Percentiles rank a stretch among this genome's conserved stretches.
Evolutionary conservation across 306 rosid species (phyloP).

Genomic region (Castanea crenata): DNA sequence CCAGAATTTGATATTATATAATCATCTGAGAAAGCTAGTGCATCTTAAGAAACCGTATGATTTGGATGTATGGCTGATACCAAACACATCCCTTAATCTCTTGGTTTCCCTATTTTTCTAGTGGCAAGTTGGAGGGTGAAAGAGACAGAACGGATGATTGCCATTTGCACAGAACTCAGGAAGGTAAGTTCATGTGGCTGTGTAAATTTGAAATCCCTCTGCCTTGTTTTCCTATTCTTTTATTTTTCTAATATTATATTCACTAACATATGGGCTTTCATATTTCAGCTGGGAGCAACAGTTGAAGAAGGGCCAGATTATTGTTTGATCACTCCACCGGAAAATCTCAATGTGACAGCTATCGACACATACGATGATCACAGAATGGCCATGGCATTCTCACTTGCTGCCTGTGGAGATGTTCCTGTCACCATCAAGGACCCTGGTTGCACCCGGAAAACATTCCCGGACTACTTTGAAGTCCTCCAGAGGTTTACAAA

Average conservation of each 20-base stretch:
- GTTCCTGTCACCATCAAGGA: constrained; percentile 96
- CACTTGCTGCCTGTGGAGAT: constrained; percentile 93
- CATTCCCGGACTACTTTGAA: constrained; percentile 95
- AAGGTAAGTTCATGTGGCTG: constrained; percentile 53
- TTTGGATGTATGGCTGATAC: not conserved
- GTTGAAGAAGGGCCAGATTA: constrained; percentile 98
- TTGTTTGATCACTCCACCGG: constrained; percentile 93
- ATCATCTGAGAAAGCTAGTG: not conserved
- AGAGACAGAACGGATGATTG: constrained; percentile 98
- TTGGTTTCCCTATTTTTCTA: constrained; percentile 32
- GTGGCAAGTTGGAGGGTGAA: constrained; percentile 99
- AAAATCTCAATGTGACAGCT: constrained; percentile 66
- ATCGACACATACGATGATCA: constrained; percentile 98
- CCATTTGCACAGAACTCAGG: constrained; percentile 97
- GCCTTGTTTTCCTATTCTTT: not conserved
- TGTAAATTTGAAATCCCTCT: constrained; percentile 3
- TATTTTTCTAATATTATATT: not conserved
- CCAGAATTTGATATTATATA: not conserved
- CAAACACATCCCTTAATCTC: constrained; percentile 3
- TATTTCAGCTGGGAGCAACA: constrained; percentile 87
- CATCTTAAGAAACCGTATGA: not conserved
- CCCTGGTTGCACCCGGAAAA: constrained; percentile 97
- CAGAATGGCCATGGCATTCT: constrained; percentile 99
- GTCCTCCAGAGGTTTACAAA: constrained; percentile 76
- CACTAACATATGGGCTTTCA: not conserved